Evolutionary conservation across 805 yeast genomes (phyloP), one percentile per base, ranked within the genome.

Genomic region (Priceomyces haplophilus): DNA sequence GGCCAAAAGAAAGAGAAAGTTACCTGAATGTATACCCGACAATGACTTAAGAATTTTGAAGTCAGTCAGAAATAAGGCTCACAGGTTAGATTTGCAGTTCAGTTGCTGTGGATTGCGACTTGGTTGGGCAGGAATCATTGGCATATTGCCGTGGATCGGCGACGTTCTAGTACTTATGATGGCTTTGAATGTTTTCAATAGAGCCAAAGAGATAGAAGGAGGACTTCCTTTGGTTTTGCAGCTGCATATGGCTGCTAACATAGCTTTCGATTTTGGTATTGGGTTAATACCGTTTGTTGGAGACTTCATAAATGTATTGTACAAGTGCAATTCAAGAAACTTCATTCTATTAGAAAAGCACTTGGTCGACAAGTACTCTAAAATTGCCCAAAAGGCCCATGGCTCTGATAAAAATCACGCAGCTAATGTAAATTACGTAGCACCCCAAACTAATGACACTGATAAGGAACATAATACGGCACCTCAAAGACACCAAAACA

Each of bases 271-370:
- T 46, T 69, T 69, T 48, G 62, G 57, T 1, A 61, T 69, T 30
- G 73, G 73, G 3, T 55, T 69, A 49, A 79, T 86, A 33, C 96
- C 96, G 1, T 52, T 88, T 24, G 79, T 86, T 21, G 96, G 96
- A 19, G 88, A 83, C 52, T 58, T 85, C 24, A 68, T 83, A 16
- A 79, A 78, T 49, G 79, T 87, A 15, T 79, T 85, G 3, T 88
- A 84, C 66, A 85, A 85, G 62, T 79, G 89, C 34, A 85, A 85
- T 54, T 81, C 88, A 18, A 69, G 96, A 44, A 88, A 88, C 58
- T 80, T 82, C 47, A 66, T 84, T 36, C 51, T 83, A 27, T 50
- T 69, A 42, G 72, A 69, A 48, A 54, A 61, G 43, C 52, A 67
- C 41, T 55, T 69, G 44, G 67, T 66, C 36, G 59, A 64, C 32